These are phyloP conservation scores for Lunasporangiospora selenospora DNA, from an alignment of 192 early-diverging fungal genomes.

Conservation along the genomic window DNA sequence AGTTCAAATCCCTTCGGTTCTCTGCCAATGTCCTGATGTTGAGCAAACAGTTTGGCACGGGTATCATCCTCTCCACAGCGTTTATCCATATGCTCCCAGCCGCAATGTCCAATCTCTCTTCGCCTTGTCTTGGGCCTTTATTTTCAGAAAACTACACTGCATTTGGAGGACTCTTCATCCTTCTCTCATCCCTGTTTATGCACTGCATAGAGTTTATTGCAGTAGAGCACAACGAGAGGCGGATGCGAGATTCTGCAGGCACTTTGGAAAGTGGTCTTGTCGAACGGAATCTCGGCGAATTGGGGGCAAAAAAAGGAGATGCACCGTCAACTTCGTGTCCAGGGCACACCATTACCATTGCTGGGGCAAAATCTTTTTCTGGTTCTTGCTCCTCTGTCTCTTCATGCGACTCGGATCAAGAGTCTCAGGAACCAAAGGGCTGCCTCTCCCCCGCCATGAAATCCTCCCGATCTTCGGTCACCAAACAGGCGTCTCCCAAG, in stretches of 20 bases:
- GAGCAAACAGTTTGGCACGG: slow-evolving; percentile 53
- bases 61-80: slow-evolving; percentile 73
- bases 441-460: background rate
- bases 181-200: slow-evolving; percentile 69
- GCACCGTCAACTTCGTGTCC: slow-evolving; percentile 9
- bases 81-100: slow-evolving; percentile 77
- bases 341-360: slow-evolving; percentile 7
- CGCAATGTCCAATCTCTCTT: slow-evolving; percentile 58
- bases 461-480: slow-evolving; percentile 8
- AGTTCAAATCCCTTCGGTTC: slow-evolving; percentile 3
- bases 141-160: slow-evolving; percentile 51
- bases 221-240: slow-evolving; percentile 23
- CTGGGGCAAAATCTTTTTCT: slow-evolving; percentile 2
- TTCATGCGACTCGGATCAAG: slow-evolving; percentile 9
- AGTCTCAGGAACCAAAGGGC: background rate
- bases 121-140: slow-evolving; percentile 57
- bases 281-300: slow-evolving; percentile 14
- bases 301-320: slow-evolving; percentile 27
- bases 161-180: slow-evolving; percentile 64
- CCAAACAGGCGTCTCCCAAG: slow-evolving; percentile 1
- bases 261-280: background rate
- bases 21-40: slow-evolving; percentile 5
- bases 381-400: slow-evolving; percentile 8
- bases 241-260: background rate
- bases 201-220: slow-evolving; percentile 67